These are phyloP conservation scores for Mycena kentingensis DNA, from an alignment of 768 basidiomycete genomes.

Conservation along the genomic window DNA sequence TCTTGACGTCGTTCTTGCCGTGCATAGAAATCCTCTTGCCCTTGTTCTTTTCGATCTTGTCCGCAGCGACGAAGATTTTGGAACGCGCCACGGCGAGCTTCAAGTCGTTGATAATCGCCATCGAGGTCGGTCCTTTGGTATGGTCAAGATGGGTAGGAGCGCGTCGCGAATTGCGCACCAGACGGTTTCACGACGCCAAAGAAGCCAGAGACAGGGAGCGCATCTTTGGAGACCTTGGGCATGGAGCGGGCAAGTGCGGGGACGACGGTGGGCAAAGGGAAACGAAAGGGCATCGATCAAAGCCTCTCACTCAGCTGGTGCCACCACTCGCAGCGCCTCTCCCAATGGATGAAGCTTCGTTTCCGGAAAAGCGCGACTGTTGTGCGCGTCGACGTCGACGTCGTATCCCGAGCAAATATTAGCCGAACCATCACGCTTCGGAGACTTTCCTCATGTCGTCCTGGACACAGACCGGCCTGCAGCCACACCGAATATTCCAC, in stretches of 20 bases:
- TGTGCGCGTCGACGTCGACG: no score
- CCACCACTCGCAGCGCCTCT: no score
- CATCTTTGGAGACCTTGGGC: conserved; percentile 61
- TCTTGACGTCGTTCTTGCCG: conserved; percentile 61
- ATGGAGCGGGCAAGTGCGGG: conserved; percentile 38
- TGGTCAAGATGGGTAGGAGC: neutral
- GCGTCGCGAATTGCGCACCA: conserved; percentile 30
- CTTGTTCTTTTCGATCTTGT: conserved; percentile 55
- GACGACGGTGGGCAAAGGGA: neutral
- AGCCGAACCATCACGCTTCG: no score
- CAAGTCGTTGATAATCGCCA: conserved; percentile 84
- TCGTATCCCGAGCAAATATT: no score
- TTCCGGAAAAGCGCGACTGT: no score
- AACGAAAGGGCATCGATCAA: no score
- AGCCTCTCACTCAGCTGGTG: no score
- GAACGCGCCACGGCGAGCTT: conserved; percentile 81
- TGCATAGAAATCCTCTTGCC: conserved; percentile 44
- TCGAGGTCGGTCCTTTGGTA: conserved; percentile 69
- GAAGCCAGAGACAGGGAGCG: conserved; percentile 72
- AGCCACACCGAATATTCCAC: conserved; percentile 27
- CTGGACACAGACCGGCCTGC: conserved; percentile 11
- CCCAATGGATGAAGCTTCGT: neutral
- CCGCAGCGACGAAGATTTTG: conserved; percentile 71
- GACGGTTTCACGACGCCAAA: conserved; percentile 92
- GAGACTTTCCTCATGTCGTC: conserved; percentile 2